Base-by-base conservation (phyloP, 768 basidiomycete genomes). In the Mycena polygramma region DNA sequence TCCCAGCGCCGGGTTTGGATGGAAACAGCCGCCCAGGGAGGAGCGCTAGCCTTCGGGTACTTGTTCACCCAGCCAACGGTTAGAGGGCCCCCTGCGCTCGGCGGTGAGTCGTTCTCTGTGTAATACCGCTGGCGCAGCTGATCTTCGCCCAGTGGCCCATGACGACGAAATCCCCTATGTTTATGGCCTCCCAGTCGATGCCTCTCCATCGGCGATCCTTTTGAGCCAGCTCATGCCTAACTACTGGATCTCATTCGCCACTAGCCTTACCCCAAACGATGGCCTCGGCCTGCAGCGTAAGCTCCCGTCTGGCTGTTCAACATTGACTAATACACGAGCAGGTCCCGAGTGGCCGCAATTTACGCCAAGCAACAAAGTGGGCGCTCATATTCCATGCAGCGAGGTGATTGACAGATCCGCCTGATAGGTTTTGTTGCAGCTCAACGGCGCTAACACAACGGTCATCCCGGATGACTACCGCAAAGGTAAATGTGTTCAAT, bases 201-300 rank as follows among this genome's bases (percentile, higher is more conserved):
- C 64, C 10, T 70, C 74, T 36, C 20, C 73, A 2, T 72, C 78
- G 19, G 74, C 74, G 15, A 63, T 53, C n/a, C 73, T 83, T 2
- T 82, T 57, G 10, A 41, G 83, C 49, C 70, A 57, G 13, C 20
- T 66, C 24, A 84, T 84, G 83, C 76, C 80, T 37, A 82, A 85
- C 39, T 84, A 84, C 53, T 85, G 84, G 84, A 70, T 85, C 24
- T 85, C 84, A 4, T 85, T 85, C 63, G 81, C 82, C 2, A 82
- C 80, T 0, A 81, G 80, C 37, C 74, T 85, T 35, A 77, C 80
- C 51, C 84, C 84, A 10, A 85, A 85, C 61, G 84, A 85, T 49
- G 81, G 82, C 10, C 77, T 46, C 7, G 45, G 45, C 7, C 3
- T 46, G 1, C 45, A 6, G 45, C 45, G 45, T 20, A 46, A 46